Base-by-base conservation (phyloP, 2,329 filamentous ascomycete genomes). In the Fusarium avenaceum region DNA sequence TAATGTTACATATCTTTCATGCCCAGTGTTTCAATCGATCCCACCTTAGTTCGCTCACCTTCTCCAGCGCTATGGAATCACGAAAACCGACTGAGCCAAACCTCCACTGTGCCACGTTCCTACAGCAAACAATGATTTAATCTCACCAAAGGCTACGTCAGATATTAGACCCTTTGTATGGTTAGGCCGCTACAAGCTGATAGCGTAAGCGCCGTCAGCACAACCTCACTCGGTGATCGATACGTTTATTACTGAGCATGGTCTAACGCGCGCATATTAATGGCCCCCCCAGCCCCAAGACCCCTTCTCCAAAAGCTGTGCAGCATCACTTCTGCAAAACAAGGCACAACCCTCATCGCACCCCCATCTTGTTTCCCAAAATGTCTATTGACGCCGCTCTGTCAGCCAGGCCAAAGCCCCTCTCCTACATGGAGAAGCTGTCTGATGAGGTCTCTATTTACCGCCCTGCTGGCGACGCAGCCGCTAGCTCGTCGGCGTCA, bases 391-490 rank as follows among this genome's bases (percentile, higher is more conserved):
- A 45, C 15, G 24, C 4, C 10, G 3, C 4, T 13, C 47, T 60
- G n/a, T 28, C 60, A 50, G 33, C 24, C 13, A 47, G 46, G 11
- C 2, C 17, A 1, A 57, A 51, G 15, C 51, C 65, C 2, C 55
- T 67, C 49, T 48, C 55, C 5, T 66, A 45, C 15, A 69, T 68
- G 55, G 44, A 68, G 7, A 65, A 54, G 14, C 32, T 69, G 4
- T 54, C 65, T 2, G 30, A 26, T 15, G 55, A 62, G 19, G n/a
- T 69, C 26, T 47, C 24, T 2, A 20, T 69, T 19, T 54, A 66
- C n/a, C 62, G 51, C 19, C 44, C 55, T 2, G 35, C 42, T 19
- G n/a, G 26, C 4, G 22, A 46, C 22, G 14, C 35, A 22, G 26
- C 47, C 39, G 15, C 15, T 20, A 11, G 24, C 7, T 4, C 28